Evolutionary conservation across 129 eudicot genomes (phyloP).

Genomic region (Scalesia atractyloides): DNA sequence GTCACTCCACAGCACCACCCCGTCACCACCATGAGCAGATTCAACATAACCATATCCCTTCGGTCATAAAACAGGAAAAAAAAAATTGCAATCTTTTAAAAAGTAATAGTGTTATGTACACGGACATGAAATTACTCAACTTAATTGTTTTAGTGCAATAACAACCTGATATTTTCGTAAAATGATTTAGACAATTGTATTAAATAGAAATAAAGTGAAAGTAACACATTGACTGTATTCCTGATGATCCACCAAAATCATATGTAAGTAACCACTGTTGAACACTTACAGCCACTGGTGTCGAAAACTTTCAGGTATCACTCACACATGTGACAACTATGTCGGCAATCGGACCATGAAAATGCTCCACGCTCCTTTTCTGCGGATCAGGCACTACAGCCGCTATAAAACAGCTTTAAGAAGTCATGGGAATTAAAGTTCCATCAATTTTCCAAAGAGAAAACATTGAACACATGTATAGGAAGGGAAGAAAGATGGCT

Average conservation of each 20-base stretch:
- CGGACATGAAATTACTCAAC: too few relatives aligned
- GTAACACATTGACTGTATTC: background rate
- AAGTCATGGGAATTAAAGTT: conserved; percentile 63
- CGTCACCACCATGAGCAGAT: too few relatives aligned
- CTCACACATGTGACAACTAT: conserved; percentile 78
- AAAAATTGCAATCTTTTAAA: too few relatives aligned
- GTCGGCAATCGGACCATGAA: conserved; percentile 63
- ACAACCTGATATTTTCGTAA: background rate
- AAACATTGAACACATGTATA: conserved; percentile 37
- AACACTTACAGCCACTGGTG: background rate
- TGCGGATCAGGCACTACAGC: conserved; percentile 88
- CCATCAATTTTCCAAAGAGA: conserved; percentile 57
- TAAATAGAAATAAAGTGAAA: background rate
- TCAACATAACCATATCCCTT: too few relatives aligned
- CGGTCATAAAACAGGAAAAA: too few relatives aligned
- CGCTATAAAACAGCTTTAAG: conserved; percentile 79
- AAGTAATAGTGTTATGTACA: too few relatives aligned
- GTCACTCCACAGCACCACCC: too few relatives aligned
- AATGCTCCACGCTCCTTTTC: conserved; percentile 55
- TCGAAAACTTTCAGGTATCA: conserved; percentile 51
- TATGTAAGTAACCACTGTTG: background rate
- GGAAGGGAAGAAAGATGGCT: conserved; percentile 71
- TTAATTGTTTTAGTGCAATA: background rate
- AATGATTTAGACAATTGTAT: too few relatives aligned
- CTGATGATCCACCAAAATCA: background rate